These are phyloP conservation scores for Ophiostoma fasciatum DNA, from an alignment of 2,329 filamentous ascomycete genomes.

Conservation along the genomic window DNA sequence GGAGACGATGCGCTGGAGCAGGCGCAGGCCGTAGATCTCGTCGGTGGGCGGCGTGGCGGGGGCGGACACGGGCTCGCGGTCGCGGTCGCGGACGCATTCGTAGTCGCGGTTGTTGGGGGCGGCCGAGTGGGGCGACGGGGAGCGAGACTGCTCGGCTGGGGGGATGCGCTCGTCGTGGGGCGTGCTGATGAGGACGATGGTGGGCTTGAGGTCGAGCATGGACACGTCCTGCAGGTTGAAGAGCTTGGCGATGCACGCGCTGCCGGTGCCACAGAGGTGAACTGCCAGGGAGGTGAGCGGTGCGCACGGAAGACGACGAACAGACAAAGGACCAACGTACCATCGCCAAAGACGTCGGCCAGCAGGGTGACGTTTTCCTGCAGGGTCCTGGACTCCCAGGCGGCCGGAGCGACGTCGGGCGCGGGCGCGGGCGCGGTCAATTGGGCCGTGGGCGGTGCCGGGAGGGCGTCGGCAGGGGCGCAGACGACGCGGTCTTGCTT, in stretches of 20 bases:
- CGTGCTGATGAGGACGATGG: slow-evolving; percentile 41
- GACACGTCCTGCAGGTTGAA: slow-evolving; percentile 37
- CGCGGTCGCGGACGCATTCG: too few relatives aligned
- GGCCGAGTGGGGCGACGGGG: slow-evolving; percentile 30
- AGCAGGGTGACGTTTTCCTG: slow-evolving; percentile 33
- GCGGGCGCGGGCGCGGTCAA: too few relatives aligned
- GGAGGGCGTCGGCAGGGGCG: too few relatives aligned
- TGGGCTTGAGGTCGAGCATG: slow-evolving; percentile 37
- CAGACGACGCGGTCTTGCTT: slow-evolving; percentile 30
- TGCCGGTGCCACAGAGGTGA: slow-evolving; percentile 37
- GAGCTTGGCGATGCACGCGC: slow-evolving; percentile 36
- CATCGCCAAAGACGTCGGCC: slow-evolving; percentile 38
- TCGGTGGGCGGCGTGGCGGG: slow-evolving; percentile 23
- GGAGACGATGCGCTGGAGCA: slow-evolving; percentile 42
- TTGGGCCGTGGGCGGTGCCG: too few relatives aligned
- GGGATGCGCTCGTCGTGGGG: slow-evolving; percentile 33
- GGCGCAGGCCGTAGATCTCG: slow-evolving; percentile 38
- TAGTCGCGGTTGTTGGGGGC: too few relatives aligned
- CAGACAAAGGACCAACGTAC: slow-evolving; percentile 21
- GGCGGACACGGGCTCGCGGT: slow-evolving; percentile 20
- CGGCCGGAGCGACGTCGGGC: too few relatives aligned
- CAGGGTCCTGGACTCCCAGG: slow-evolving; percentile 25
- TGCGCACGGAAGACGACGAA: too few relatives aligned
- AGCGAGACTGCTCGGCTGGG: slow-evolving; percentile 20
- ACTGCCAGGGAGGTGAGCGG: slow-evolving; percentile 24